These are phyloP conservation scores for Alternaria triticina DNA, from an alignment of 2,329 filamentous ascomycete genomes.

Conservation along the genomic window DNA sequence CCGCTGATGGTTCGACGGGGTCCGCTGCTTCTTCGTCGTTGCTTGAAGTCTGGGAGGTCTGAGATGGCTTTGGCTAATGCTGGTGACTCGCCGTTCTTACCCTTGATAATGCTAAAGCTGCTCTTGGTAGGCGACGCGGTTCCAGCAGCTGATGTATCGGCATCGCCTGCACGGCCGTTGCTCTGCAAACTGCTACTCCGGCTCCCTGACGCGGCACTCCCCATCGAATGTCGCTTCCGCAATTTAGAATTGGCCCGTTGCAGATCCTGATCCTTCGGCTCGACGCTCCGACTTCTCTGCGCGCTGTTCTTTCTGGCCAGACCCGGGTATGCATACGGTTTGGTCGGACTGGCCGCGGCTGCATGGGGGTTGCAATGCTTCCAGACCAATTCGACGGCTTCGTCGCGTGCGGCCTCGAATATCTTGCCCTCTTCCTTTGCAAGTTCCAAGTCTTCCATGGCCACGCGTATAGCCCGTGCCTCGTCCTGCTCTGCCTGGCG, in stretches of 20 bases:
- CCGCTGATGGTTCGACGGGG: conserved; percentile 74
- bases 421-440: conserved; percentile 66
- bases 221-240: conserved; percentile 47
- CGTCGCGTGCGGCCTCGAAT: conserved; percentile 74
- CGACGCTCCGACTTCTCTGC: conserved; percentile 58
- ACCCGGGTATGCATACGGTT: conserved; percentile 63
- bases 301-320: conserved; percentile 72
- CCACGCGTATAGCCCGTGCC: conserved; percentile 70
- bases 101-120: conserved; percentile 19
- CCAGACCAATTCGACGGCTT: conserved; percentile 80
- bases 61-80: conserved; percentile 44
- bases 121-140: conserved; percentile 29
- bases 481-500: conserved; percentile 85
- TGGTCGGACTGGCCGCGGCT: conserved; percentile 63
- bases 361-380: conserved; percentile 74
- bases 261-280: conserved; percentile 37
- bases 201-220: conserved; percentile 38
- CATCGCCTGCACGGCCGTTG: conserved; percentile 42
- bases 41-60: conserved; percentile 36
- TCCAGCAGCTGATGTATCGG: conserved; percentile 29
- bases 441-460: conserved; percentile 75
- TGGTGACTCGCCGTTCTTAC: conserved; percentile 36
- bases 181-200: conserved; percentile 49
- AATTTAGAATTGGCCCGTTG: conserved; percentile 42
- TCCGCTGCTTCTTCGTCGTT: conserved; percentile 66